A percentile compares a stretch with the other conserved stretches of the same genome.
phyloP scores from a whole-genome alignment of 805 yeast genomes.

The Zygosaccharomyces siamensis region DNA sequence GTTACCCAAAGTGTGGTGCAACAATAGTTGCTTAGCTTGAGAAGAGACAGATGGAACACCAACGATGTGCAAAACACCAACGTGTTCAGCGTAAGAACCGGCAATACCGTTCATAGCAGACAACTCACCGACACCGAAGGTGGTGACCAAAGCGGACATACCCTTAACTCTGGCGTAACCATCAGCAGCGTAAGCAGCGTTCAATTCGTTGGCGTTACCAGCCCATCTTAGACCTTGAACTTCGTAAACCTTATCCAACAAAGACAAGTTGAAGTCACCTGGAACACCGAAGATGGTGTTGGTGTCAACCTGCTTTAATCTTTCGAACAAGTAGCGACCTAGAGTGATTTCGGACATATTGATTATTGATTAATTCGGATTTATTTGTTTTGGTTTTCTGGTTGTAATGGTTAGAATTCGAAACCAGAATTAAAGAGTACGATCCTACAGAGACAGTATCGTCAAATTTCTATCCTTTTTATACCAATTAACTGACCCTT shows the following conservation, averaged over 20 bases:
- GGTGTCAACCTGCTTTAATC: slow-evolving; percentile 67
- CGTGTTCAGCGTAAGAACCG: slow-evolving; percentile 86
- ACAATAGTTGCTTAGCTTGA: slow-evolving; percentile 63
- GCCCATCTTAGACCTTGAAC: slow-evolving; percentile 80
- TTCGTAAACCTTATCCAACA: slow-evolving; percentile 68
- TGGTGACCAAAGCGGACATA: slow-evolving; percentile 67
- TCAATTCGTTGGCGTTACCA: slow-evolving; percentile 85
- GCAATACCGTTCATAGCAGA: slow-evolving; percentile 82
- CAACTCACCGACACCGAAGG: slow-evolving; percentile 89
- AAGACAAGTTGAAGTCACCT: slow-evolving; percentile 72
- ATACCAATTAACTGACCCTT: slow-evolving; percentile 1
- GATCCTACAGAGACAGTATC: neutral
- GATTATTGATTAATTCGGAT: neutral
- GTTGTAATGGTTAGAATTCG: too few relatives aligned
- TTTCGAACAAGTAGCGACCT: slow-evolving; percentile 74
- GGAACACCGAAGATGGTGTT: slow-evolving; percentile 75
- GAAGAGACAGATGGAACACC: slow-evolving; percentile 80
- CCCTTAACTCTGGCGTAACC: slow-evolving; percentile 83
- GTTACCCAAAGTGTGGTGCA: slow-evolving; percentile 82
- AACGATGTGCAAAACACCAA: slow-evolving; percentile 76
- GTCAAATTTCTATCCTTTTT: slow-evolving; percentile 1
- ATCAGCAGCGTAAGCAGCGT: slow-evolving; percentile 80
- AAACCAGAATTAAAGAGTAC: too few relatives aligned
- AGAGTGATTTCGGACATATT: slow-evolving; percentile 49
- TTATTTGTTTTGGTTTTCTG: neutral